Evolutionary conservation across 495 filamentous ascomycete species (phyloP), one percentile per base, ranked within the genome.

Genomic region (Hypoxylon fragiforme): DNA sequence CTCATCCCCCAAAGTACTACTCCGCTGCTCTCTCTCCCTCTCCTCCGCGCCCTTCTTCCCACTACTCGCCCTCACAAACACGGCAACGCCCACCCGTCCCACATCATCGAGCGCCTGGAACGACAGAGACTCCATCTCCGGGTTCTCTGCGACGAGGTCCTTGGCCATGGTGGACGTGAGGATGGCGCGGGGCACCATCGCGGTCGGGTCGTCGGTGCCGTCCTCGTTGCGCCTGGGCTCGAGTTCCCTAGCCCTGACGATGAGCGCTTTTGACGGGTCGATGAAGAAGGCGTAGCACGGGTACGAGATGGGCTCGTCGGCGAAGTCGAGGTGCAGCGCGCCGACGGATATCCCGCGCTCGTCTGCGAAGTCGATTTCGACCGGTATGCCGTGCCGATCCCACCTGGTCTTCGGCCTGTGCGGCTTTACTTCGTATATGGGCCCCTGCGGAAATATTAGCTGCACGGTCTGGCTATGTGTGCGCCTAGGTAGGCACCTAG

Each of bases 351-450:
- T 47, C 7, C 41, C 57, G 7, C 42, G 50, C 13, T 50, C 41
- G 20, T 60, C 45, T 50, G 46, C 57, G 20, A 60, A 28, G 35
- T 55, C 40, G 14, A 60, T 55, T 36, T 54, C 51, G 13, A 52
- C 51, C 16, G 45, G 50, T 16, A 55, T 55, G 3, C 44, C 40
- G 39, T 51, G 45, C 22, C 57, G 40, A 55, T 51, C 54, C 57
- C 45, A 54, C 20, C 39, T 35, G 8, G 40, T 52, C 37, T 41
- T 60, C 20, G 42, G 50, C 2, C 21, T 11, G 20, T 54, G 36
- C 11, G 57, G 41, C 22, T 24, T 54, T 9, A 54, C 44, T 19
- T 55, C 40, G 36, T 54, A 50, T 22, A 55, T 50, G 3, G 45
- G 57, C 3, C 50, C 35, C 45, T 54, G 11, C 37, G 16, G 14